These are phyloP conservation scores for Eucalyptus caleyi DNA, from an alignment of 345 rosid species.

Conservation along the genomic window DNA sequence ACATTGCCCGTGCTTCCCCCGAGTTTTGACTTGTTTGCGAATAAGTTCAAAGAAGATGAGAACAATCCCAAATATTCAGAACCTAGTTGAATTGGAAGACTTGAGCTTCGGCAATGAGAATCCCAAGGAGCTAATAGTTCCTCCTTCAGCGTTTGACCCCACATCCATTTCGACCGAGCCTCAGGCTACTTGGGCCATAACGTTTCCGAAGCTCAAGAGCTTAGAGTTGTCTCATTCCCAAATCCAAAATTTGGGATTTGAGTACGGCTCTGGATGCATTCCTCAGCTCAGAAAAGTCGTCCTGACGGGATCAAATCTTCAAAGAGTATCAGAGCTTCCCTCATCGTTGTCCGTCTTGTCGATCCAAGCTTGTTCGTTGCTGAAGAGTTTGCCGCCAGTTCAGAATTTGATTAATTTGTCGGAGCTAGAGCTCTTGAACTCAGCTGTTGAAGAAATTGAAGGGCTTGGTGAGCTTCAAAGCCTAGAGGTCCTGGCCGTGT, in stretches of 20 bases:
- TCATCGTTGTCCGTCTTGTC: neutral
- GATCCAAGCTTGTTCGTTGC: neutral
- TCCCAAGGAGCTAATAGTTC: too few species aligned
- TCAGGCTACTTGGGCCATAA: rapidly evolving
- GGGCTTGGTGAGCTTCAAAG: neutral
- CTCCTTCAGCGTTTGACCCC: too few species aligned
- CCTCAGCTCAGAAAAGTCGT: too few species aligned
- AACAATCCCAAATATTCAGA: rapidly evolving
- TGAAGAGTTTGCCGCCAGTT: neutral
- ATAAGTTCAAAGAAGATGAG: too few species aligned
- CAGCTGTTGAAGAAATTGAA: rapidly evolving
- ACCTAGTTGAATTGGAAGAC: rapidly evolving
- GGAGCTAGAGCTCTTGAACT: neutral
- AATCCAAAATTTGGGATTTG: too few species aligned
- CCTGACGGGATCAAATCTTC: neutral
- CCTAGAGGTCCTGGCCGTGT: neutral
- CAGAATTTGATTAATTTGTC: neutral
- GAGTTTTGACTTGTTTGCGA: too few species aligned
- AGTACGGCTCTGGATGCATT: too few species aligned
- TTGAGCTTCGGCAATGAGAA: too few species aligned
- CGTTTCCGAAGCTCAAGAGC: too few species aligned
- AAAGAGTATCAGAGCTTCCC: neutral
- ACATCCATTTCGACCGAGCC: rapidly evolving
- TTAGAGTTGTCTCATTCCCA: too few species aligned
- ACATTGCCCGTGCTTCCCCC: too few species aligned